Evolutionary conservation across 257 asterid genomes (phyloP), one percentile per base, ranked within the genome.

Genomic region (Lavandula angustifolia): DNA sequence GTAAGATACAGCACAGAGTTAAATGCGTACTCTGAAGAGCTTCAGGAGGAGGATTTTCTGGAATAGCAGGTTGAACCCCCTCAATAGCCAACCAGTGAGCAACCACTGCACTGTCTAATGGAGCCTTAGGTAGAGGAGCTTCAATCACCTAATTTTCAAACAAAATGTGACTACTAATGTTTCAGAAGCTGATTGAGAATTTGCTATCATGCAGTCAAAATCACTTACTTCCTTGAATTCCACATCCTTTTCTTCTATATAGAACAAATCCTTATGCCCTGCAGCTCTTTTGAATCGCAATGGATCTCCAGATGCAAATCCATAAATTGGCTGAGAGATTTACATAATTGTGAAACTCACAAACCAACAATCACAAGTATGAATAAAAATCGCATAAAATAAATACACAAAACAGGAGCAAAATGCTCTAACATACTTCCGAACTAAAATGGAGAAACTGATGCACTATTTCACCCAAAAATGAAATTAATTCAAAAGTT

Each of bases 61-160:
- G 99, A 78, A 94, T 87, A 34, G 97, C 87, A 40, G 99, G 99
- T 73, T 94, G 97, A 38, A 87, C 91, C 60, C 97, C 99, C 76
- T 94, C 99, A 54, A 94, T 80, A 38, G 97, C 95, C 69, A 90
- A 76, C 97, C 99, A 94, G 68, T 94, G 99, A 60, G 90, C 76
- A 64, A 81, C 79, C 60, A 94, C 83, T 9, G 97, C 82, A 16
- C 92, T 76, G 69, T 94, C 99, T 56, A 94, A 74, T 18, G 95
- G 99, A 66, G 96, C 96, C 78, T 80, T 90, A 1, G 96, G 96
- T 66, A 87, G 76, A 84, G 99, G 96, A 57, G 97, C 87, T 84
- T 94, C 99, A 64, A 94, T 87, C 68, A 90, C 95, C 99, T 94
- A 61, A 47, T 67, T 73, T 38, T 55, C 31, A 75, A 49, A 64